Evolutionary conservation across 2,329 filamentous ascomycete species (phyloP), one percentile per base, ranked within the genome.

Genomic region (Emmonsiellopsis sp.): DNA sequence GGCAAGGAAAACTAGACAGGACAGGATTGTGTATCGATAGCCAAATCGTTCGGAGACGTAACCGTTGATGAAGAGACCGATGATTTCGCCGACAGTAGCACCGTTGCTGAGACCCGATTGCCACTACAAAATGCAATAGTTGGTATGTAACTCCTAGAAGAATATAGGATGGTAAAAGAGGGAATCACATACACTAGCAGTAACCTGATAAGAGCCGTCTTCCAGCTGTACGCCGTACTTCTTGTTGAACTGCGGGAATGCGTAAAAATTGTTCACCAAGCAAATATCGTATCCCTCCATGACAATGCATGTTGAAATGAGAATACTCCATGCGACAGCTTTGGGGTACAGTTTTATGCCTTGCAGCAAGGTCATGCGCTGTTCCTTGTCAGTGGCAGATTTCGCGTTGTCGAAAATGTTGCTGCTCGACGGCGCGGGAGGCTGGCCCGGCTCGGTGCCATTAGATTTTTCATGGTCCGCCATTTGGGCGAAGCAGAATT

Each of bases 211-310:
- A n/a, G 57, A 49, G 0, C 69, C 70, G 54, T 72, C 44, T 4
- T 60, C 34, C 50, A 64, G 45, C 51, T 54, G 50, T 52, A 64
- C 63, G 26, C 71, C 72, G 53, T 74, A 75, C 48, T 73, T 74
- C 43, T 57, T 57, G 51, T 69, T 72, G 59, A 74, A 74, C 50
- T 67, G 63, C 0, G 63, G 61, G 51, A 73, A 72, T 58, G 63
- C 71, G 72, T 82, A 91, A 65, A 93, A 89, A 70, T 91, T 91
- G 74, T 85, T 89, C 62, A 93, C 82, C 51, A 94, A 75, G 63
- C 82, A 84, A 55, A 93, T 77, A 65, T 95, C 89, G 73, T 91
- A 94, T 35, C 88, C 89, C 70, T 95, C 89, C 90, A 95, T 95
- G 63, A 82, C 83, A 64, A 95, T 93, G 67, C 87, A 91, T 0